Percentiles rank a stretch among this genome's conserved stretches.
Conservation (phyloP, 768 basidiomycete species). For the Artomyces pyxidatus region DNA sequence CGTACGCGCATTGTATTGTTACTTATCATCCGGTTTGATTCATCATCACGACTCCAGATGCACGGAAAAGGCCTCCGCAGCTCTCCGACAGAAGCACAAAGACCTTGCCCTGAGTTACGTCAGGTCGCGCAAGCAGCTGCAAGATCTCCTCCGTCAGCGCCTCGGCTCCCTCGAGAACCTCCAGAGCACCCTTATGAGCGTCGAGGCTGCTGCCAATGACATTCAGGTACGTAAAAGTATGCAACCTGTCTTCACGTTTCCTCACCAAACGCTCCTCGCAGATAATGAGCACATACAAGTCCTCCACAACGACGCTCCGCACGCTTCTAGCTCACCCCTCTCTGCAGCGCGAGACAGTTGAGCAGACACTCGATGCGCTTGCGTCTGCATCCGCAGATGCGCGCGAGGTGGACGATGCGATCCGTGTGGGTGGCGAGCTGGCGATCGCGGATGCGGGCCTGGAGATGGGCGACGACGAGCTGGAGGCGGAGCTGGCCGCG, state of each 20-base stretch:
- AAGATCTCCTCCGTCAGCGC: slow-evolving; percentile 70
- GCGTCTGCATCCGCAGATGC: slow-evolving; percentile 79
- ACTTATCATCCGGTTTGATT: neutral
- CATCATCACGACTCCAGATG: slow-evolving; percentile 38
- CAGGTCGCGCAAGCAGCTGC: slow-evolving; percentile 73
- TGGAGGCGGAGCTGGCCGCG: slow-evolving; percentile 59
- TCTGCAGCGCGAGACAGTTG: slow-evolving; percentile 68
- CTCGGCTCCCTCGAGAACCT: slow-evolving; percentile 66
- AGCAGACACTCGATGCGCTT: slow-evolving; percentile 82
- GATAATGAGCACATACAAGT: slow-evolving; percentile 84
- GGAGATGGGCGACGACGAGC: slow-evolving; percentile 41
- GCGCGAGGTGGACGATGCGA: slow-evolving; percentile 71
- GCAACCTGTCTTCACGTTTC: slow-evolving; percentile 2
- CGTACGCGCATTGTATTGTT: too few species aligned
- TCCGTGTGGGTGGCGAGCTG: slow-evolving; percentile 58
- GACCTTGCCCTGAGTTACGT: slow-evolving; percentile 66
- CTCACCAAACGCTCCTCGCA: slow-evolving; percentile 22
- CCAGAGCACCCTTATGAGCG: slow-evolving; percentile 66
- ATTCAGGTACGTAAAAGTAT: slow-evolving; percentile 66
- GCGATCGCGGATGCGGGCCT: slow-evolving; percentile 33
- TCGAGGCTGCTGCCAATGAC: slow-evolving; percentile 87
- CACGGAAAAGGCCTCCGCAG: slow-evolving; percentile 53
- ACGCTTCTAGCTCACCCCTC: slow-evolving; percentile 74
- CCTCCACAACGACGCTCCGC: slow-evolving; percentile 70
- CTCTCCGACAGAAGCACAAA: slow-evolving; percentile 66